Percentiles rank a stretch among this genome's conserved stretches.
These are phyloP conservation scores for Senna siamea DNA, from an alignment of 306 rosid genomes.

Conservation along the genomic window DNA sequence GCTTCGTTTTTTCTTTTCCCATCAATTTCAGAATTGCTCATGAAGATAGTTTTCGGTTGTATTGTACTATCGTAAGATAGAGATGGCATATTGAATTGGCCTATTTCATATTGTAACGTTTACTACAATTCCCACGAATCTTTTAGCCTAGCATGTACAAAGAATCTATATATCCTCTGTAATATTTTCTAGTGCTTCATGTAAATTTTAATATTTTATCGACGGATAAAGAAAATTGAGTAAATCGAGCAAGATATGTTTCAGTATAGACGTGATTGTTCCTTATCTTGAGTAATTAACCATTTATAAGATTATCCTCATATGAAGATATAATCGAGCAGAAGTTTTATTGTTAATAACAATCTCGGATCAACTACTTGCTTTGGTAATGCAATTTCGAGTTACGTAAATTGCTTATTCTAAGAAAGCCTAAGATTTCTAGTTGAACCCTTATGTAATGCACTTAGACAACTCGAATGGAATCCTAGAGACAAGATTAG, in stretches of 20 bases:
- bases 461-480: neutral
- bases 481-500: neutral
- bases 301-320: neutral
- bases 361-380: neutral
- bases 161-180: neutral
- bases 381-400: neutral
- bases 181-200: neutral
- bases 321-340: neutral
- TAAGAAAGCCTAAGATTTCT: neutral
- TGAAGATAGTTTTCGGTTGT: slow-evolving; percentile 38
- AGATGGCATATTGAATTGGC: slow-evolving; percentile 26
- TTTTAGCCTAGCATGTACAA: slow-evolving; percentile 26
- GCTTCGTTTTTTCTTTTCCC: neutral
- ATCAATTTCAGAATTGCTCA: slow-evolving; percentile 25
- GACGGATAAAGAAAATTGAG: neutral
- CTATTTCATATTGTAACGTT: slow-evolving; percentile 29
- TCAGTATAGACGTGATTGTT: neutral
- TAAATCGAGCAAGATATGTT: neutral
- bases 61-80: slow-evolving; percentile 42
- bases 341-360: neutral
- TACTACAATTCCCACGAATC: slow-evolving; percentile 20
- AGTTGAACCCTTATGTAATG: neutral
- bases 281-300: neutral
- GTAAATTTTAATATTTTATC: neutral
- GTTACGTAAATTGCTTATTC: neutral